These are phyloP conservation scores for Aspergillus ostianus DNA, from an alignment of 495 filamentous ascomycete genomes.

Conservation along the genomic window DNA sequence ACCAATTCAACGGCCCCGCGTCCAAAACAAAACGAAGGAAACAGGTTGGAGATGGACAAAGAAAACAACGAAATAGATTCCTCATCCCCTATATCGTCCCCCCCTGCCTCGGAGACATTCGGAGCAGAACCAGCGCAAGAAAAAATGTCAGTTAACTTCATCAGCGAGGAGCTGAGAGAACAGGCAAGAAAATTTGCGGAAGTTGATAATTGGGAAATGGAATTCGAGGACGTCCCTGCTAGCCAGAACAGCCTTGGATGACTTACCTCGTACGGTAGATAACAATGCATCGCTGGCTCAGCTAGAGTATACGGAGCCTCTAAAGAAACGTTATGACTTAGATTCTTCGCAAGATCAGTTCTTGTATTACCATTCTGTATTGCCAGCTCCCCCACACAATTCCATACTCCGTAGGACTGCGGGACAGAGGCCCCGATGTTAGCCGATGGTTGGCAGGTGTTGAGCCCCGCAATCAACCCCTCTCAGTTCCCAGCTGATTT, in stretches of 20 bases:
- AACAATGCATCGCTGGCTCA: background rate
- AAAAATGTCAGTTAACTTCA: slow-evolving; percentile 15
- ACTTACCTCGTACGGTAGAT: slow-evolving; percentile 4
- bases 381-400: no score
- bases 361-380: no score
- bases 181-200: slow-evolving; percentile 60
- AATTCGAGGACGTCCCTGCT: slow-evolving; percentile 61
- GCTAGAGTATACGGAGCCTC: no score
- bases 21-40: slow-evolving; percentile 13
- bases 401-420: background rate
- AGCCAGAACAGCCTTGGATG: slow-evolving; percentile 16
- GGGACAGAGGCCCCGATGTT: background rate
- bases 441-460: background rate
- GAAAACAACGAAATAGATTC: slow-evolving; percentile 29
- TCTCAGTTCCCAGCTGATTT: background rate
- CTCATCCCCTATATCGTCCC: slow-evolving; percentile 42
- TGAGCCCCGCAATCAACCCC: slow-evolving; percentile 3
- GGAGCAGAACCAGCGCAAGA: slow-evolving; percentile 25
- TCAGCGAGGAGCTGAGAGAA: slow-evolving; percentile 39
- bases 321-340: no score
- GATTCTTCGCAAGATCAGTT: no score
- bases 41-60: slow-evolving; percentile 21
- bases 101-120: slow-evolving; percentile 34
- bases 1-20: slow-evolving; percentile 1
- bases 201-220: slow-evolving; percentile 70